Percentiles rank a stretch among this genome's conserved stretches.
These are phyloP conservation scores for Macadamia tetraphylla DNA, from an alignment of 164 flowering plant species.

Conservation along the genomic window DNA sequence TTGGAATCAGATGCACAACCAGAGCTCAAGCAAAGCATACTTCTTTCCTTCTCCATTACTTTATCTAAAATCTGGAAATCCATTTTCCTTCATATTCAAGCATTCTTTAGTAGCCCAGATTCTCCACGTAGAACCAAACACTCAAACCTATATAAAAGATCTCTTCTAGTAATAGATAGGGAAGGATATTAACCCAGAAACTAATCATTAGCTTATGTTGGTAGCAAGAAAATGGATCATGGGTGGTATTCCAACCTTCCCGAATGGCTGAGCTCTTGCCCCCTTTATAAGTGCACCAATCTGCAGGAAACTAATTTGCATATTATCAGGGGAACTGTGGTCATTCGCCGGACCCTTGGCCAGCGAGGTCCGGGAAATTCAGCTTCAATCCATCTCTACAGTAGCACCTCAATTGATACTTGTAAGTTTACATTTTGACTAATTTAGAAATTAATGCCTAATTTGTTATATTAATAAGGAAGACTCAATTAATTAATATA, in stretches of 20 bases:
- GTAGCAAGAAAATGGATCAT: slow-evolving; percentile 7
- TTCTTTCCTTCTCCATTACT: background rate
- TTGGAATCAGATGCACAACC: slow-evolving; percentile 16
- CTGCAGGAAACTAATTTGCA: background rate
- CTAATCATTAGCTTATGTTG: too few species aligned
- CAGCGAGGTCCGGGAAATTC: slow-evolving; percentile 30
- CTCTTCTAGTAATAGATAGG: background rate
- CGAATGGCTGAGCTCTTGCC: slow-evolving; percentile 4
- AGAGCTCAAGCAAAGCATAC: slow-evolving; percentile 7
- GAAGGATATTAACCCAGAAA: background rate
- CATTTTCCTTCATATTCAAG: slow-evolving; percentile 18
- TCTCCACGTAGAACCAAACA: background rate
- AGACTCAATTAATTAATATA: too few species aligned
- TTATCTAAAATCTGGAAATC: background rate
- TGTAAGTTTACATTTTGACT: slow-evolving; percentile 20
- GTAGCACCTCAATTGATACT: slow-evolving; percentile 28
- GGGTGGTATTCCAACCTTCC: slow-evolving; percentile 1
- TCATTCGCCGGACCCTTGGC: slow-evolving; percentile 10
- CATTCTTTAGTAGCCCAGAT: slow-evolving; percentile 6
- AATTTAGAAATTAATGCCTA: too few species aligned
- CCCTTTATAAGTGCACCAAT: background rate
- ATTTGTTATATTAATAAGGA: too few species aligned
- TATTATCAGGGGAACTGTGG: slow-evolving; percentile 12
- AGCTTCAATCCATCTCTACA: slow-evolving; percentile 33
- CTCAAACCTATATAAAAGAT: background rate